Evolutionary conservation across 768 basidiomycete species (phyloP), one percentile per base, ranked within the genome.

Genomic region (Pleurotus tuoliensis): DNA sequence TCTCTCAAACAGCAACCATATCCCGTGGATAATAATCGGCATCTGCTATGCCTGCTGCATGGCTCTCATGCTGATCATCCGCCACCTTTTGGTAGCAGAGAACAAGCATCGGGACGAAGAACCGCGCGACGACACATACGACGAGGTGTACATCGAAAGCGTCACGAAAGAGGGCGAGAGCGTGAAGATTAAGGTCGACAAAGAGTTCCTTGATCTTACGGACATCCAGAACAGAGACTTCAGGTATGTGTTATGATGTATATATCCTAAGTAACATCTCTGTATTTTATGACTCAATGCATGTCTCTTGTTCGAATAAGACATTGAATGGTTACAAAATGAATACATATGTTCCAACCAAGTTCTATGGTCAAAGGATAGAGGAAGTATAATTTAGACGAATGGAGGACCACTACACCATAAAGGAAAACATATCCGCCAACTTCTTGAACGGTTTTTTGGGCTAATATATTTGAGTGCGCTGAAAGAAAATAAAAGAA

Each of bases 11-110:
- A 87, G 87, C 47, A 88, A 90, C 61, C 84, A 78, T 56, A 67
- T 91, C 25, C 90, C 90, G 2, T 92, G 91, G 90, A 80, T 79
- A 52, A 77, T 92, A 62, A 91, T 92, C 55, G 82, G 86, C 2
- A 65, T 83, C 51, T 87, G 86, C 69, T 84, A 86, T 64, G 58
- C 72, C 9, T 58, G 66, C 27, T 85, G 85, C 67, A 83, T 86
- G 45, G 25, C 71, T 11, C 53, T 76, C 6, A 57, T 77, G 13
- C 71, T 84, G 20, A 22, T 65, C 38, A 81, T 92, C 56, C 82
- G 87, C 18, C 69, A 62, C 55, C 41, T 83, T 25, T 77, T 92
- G 39, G 64, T 71, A 3, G 67, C 72, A 37, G 87, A 91, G 73
- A 91, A 92, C 65, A 78, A 73, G 51, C 74, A 77, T 11, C 78